Evolutionary conservation across 768 basidiomycete genomes (phyloP), one percentile per base, ranked within the genome.

Genomic region (Gelatoporia subvermispora): DNA sequence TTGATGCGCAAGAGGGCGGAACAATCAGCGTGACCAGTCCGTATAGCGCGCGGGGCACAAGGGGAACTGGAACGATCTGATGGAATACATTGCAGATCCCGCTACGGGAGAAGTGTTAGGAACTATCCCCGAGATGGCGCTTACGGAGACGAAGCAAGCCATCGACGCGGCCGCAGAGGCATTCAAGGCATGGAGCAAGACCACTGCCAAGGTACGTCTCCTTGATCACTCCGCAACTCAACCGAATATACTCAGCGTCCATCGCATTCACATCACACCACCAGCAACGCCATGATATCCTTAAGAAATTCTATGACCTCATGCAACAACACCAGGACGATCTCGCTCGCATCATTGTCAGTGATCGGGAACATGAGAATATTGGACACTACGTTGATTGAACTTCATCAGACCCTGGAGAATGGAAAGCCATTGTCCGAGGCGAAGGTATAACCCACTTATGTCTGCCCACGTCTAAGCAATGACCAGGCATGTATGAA

Each of bases 391-490:
- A 3, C 44, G 2, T 8, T 17, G n/a, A 16, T 11, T 36, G 2
- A 17, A 21, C 23, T 10, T n/a, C 13, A 42, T 9, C 65, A 92
- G 90, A 94, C 92, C 5, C 69, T 93, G 51, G 96, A 99, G 72
- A 99, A 99, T 60, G 96, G 96, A 31, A 99, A 98, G 70, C 77
- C 93, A 8, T 70, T 96, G 38, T 70, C 73, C 0, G 93, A 97
- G 56, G 88, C 80, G 31, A 87, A 88, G 78, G 88, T 87, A 52
- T 11, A 38, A 34, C 16, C 15, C n/a, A n/a, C n/a, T n/a, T n/a
- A n/a, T n/a, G n/a, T n/a, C 4, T 20, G 13, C 16, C 18, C 7
- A 31, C 28, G 28, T 31, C 13, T 5, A 13, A 13, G 7, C 13
- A 7, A 13, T 31, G 28, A 7, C 16, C 43, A 36, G 23, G 35